These are phyloP conservation scores for Sporisorium exsertum DNA, from an alignment of 1,284 basidiomycete genomes.

Conservation along the genomic window DNA sequence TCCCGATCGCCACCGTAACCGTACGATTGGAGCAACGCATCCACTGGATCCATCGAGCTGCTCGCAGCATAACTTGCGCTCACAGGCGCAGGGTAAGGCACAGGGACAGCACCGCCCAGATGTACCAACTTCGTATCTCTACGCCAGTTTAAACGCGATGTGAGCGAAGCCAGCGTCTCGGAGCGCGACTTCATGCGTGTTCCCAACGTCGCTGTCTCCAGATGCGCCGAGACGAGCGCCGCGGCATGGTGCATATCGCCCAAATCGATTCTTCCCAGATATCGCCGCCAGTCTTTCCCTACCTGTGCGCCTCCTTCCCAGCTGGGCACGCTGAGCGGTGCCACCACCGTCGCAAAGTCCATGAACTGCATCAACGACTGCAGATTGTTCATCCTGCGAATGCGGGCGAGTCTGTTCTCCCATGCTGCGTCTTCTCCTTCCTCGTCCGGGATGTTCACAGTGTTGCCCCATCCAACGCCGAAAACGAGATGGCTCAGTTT, in stretches of 20 bases:
- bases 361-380: conserved; percentile 40
- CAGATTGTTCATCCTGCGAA: conserved; percentile 58
- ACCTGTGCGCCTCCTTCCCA: conserved; percentile 22
- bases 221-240: conserved; percentile 57
- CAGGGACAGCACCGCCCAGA: conserved; percentile 60
- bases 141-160: conserved; percentile 61
- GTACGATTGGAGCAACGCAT: conserved; percentile 57
- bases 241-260: conserved; percentile 51
- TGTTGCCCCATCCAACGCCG: conserved; percentile 47
- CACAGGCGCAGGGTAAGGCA: conserved; percentile 50
- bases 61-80: neutral
- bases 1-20: conserved; percentile 38
- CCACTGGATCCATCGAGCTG: conserved; percentile 47
- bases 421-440: conserved; percentile 4
- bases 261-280: conserved; percentile 30
- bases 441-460: conserved; percentile 11
- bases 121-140: conserved; percentile 60
- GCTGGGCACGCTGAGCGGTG: conserved; percentile 40
- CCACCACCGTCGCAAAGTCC: conserved; percentile 48
- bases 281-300: conserved; percentile 22
- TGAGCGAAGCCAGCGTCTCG: conserved; percentile 51
- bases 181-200: conserved; percentile 41
- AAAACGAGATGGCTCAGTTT: conserved; percentile 54
- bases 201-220: conserved; percentile 63
- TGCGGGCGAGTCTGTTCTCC: conserved; percentile 30